A percentile compares a stretch with the other conserved stretches of the same genome.
phyloP scores from a whole-genome alignment of 345 rosid species.

The Luvunga scandens region DNA sequence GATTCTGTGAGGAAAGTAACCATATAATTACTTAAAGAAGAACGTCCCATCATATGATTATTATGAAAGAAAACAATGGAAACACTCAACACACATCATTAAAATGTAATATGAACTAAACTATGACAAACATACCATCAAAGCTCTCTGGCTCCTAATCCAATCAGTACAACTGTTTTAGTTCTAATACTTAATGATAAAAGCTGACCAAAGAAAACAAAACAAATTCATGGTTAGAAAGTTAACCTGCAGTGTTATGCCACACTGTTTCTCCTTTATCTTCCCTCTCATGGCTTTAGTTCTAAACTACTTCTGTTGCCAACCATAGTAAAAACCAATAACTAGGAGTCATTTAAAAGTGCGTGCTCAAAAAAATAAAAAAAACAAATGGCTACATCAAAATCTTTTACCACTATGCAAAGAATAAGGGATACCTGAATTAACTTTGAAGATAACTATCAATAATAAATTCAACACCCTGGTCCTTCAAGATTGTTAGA shows the following conservation, averaged over 20 bases:
- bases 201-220: not conserved
- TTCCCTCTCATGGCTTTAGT: not conserved
- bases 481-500: not conserved
- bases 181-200: not conserved
- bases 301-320: not conserved
- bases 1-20: slow-evolving; percentile 38
- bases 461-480: not conserved
- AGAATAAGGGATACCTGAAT: not conserved
- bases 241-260: not conserved
- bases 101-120: not conserved
- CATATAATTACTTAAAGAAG: not conserved
- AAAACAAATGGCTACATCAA: not conserved
- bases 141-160: not conserved
- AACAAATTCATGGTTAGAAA: not conserved
- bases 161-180: not conserved
- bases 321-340: not conserved
- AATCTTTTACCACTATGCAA: not conserved
- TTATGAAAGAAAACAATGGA: not conserved
- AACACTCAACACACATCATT: slow-evolving; percentile 4
- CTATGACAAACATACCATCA: not conserved
- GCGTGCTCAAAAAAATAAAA: not conserved
- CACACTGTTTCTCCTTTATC: not conserved
- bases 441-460: not conserved
- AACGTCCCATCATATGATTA: not conserved
- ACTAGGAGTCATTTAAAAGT: not conserved